A percentile compares a stretch with the other conserved stretches of the same genome.
Conservation (phyloP, 352 stramenopile species). For the Paralagenidium karlingii region DNA sequence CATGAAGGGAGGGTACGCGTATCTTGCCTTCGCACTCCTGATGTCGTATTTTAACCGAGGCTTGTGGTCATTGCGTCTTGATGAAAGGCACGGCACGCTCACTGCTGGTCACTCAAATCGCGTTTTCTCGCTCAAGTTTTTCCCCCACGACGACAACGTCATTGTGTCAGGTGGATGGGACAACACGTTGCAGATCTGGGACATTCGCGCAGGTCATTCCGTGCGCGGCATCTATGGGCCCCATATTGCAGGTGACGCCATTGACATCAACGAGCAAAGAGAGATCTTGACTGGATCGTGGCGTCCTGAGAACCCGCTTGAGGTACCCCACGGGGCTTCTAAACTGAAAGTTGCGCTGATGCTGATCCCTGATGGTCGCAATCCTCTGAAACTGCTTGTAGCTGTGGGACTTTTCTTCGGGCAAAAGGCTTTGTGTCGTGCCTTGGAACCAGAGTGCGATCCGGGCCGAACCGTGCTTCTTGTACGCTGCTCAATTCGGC, state of each 20-base stretch:
- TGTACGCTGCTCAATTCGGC: slow-evolving; percentile 84
- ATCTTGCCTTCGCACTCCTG: background rate
- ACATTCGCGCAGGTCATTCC: slow-evolving; percentile 71
- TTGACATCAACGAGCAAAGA: slow-evolving; percentile 57
- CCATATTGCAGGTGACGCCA: slow-evolving; percentile 72
- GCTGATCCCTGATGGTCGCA: background rate
- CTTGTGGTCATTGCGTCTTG: slow-evolving; percentile 1
- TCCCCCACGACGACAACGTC: slow-evolving; percentile 64
- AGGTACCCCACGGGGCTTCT: slow-evolving; percentile 11
- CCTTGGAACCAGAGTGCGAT: slow-evolving; percentile 81
- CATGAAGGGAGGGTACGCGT: slow-evolving; percentile 42
- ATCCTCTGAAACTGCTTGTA: background rate
- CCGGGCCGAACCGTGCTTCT: slow-evolving; percentile 64
- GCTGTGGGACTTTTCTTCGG: slow-evolving; percentile 84
- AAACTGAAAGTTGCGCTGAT: no score
- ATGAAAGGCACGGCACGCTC: slow-evolving; percentile 28
- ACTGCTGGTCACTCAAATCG: slow-evolving; percentile 85
- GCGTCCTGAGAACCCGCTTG: slow-evolving; percentile 80
- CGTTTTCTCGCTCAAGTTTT: slow-evolving; percentile 87
- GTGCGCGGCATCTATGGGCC: slow-evolving; percentile 85
- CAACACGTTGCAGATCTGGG: slow-evolving; percentile 91
- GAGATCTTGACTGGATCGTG: slow-evolving; percentile 86
- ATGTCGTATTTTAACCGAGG: background rate
- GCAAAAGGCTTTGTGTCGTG: slow-evolving; percentile 59
- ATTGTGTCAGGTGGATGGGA: slow-evolving; percentile 86